Base-by-base conservation (phyloP, 2,329 filamentous ascomycete species). In the Plectosphaerella plurivora region DNA sequence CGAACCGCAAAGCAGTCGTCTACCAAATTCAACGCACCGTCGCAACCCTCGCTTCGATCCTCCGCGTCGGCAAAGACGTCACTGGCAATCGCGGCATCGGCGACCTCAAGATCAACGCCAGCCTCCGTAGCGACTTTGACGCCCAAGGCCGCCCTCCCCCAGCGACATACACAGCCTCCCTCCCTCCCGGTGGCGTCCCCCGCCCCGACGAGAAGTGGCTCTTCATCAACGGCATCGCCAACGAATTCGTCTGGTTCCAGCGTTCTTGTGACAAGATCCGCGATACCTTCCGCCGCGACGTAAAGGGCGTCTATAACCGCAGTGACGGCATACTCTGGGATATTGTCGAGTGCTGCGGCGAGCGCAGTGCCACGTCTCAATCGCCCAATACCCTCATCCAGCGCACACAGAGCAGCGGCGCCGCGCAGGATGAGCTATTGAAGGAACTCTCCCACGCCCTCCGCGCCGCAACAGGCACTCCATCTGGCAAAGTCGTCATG, bases 311-410 rank as follows among this genome's bases (percentile, higher is more conserved):
- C 5, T 57, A 46, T 45, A 57, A 57, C 51, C 45, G 55, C 28
- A 51, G 50, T 33, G 55, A 57, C 39, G 52, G 55, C 12, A 53
- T 57, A 37, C 51, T 57, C 28, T 57, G 55, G 55, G 55, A 57
- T 36, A 22, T 57, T 10, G 49, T 57, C 25, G 46, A 48, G 46
- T 48, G 46, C 46, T 48, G 46, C 11, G 54, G 54, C n/a, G 54
- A 55, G 49, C 45, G 49, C 16, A 45, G 46, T 15, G 45, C 50
- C 24, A 44, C 14, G 16, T 42, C 28, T 1, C 25, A n/a, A 10
- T 20, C 18, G 20, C 25, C 22, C 9, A 55, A 55, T 28, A 33
- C 18, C 15, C 47, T 55, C 16, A 51, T 52, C 36, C 28, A 45
- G 24, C 50, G 50, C n/a, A 50, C 53, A 33, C n/a, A 37, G 46